A percentile compares a stretch with the other conserved stretches of the same genome.
phyloP scores from a whole-genome alignment of 441 rosid genomes.

The Adansonia gregorii region DNA sequence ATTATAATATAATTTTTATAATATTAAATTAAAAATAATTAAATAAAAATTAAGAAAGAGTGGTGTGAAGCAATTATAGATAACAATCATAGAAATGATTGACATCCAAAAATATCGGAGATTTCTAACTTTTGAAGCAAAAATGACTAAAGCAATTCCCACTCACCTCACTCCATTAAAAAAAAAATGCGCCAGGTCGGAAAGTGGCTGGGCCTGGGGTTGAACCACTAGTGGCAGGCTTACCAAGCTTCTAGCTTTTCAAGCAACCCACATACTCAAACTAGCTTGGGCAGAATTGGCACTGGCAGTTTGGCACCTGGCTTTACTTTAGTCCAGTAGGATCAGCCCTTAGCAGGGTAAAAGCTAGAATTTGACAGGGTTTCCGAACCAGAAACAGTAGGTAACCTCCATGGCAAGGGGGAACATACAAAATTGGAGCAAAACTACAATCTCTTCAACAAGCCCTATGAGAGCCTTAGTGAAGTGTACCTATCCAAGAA shows the following conservation, averaged over 20 bases:
- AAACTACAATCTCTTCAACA: constrained; percentile 7
- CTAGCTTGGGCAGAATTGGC: too few relatives aligned
- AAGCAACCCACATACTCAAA: neutral
- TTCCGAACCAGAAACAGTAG: neutral
- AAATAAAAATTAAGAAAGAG: too few relatives aligned
- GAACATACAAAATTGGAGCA: neutral
- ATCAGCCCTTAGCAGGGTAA: neutral
- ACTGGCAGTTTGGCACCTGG: neutral
- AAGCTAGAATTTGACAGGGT: neutral
- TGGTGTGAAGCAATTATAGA: too few relatives aligned
- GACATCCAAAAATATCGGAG: too few relatives aligned
- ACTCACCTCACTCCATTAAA: neutral
- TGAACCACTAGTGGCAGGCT: neutral
- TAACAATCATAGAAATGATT: too few relatives aligned
- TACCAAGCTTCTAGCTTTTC: neutral
- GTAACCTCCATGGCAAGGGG: too few relatives aligned
- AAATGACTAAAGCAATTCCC: neutral
- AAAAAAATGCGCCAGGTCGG: neutral
- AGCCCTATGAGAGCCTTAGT: constrained; percentile 14
- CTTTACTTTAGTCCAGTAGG: neutral
- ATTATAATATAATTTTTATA: too few relatives aligned
- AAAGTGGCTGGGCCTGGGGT: neutral
- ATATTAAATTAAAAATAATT: too few relatives aligned
- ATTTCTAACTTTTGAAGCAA: too few relatives aligned
- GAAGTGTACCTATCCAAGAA: neutral